Evolutionary conservation across 1,284 basidiomycete genomes (phyloP).

Genomic region (Naganishia liquefaciens): DNA sequence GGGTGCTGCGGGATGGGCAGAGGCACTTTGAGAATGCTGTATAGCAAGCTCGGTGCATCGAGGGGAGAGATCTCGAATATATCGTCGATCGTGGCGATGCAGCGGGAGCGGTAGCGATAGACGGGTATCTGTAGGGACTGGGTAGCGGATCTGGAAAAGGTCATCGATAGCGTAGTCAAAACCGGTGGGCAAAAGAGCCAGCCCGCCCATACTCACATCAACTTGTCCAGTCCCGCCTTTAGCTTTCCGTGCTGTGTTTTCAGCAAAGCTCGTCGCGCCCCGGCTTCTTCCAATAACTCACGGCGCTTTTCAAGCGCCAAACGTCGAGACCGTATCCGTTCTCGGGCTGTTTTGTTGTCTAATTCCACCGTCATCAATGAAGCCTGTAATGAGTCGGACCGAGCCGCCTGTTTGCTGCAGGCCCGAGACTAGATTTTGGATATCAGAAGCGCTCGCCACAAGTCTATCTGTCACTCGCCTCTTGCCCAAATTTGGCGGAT

Average conservation of each 20-base stretch:
- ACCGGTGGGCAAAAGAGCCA: too few species aligned
- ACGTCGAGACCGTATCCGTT: not conserved
- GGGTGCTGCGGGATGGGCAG: constrained; percentile 75
- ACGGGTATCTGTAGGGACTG: constrained; percentile 10
- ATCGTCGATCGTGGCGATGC: constrained; percentile 58
- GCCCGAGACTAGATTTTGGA: not conserved
- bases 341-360: not conserved
- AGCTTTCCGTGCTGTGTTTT: not conserved
- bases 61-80: constrained; percentile 87
- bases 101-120: constrained; percentile 24
- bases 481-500: constrained; percentile 3
- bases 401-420: constrained; percentile 5
- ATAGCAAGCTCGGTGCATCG: constrained; percentile 76
- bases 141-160: not conserved
- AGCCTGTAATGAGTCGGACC: not conserved
- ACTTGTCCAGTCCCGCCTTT: not conserved
- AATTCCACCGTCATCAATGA: not conserved
- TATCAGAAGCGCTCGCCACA: not conserved
- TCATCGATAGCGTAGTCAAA: too few species aligned
- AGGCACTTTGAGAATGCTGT: constrained; percentile 76
- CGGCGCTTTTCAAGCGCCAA: constrained; percentile 8
- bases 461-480: not conserved
- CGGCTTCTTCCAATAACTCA: not conserved
- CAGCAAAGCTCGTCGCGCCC: not conserved
- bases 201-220: not conserved